phyloP scores from a whole-genome alignment of 495 filamentous ascomycete genomes.

The Podospora australis region DNA sequence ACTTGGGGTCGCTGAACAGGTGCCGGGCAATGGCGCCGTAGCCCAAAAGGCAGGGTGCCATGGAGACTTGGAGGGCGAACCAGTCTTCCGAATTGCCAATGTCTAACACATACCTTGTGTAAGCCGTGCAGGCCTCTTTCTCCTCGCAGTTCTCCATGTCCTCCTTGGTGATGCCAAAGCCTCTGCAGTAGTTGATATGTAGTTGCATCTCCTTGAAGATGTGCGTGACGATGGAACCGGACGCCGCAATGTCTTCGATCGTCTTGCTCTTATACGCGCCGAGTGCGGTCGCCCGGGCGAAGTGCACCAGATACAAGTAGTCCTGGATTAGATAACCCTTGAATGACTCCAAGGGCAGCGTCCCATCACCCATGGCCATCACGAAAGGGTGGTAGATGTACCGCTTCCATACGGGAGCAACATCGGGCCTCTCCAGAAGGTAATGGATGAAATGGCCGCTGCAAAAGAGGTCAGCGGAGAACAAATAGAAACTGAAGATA shows the following conservation, averaged over 20 bases:
- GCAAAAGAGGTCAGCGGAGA: no score
- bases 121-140: constrained; percentile 66
- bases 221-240: constrained; percentile 63
- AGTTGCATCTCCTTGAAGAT: constrained; percentile 73
- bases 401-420: constrained; percentile 60
- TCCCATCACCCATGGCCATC: constrained; percentile 63
- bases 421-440: constrained; percentile 66
- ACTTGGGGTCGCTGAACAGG: constrained; percentile 50
- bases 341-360: constrained; percentile 64
- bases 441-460: constrained; percentile 84
- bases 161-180: constrained; percentile 69
- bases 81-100: constrained; percentile 81
- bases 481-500: neutral
- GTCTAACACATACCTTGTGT: constrained; percentile 79
- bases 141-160: constrained; percentile 71
- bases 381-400: constrained; percentile 81
- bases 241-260: constrained; percentile 67
- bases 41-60: constrained; percentile 81
- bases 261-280: constrained; percentile 73
- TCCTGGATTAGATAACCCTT: constrained; percentile 85
- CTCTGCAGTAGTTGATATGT: constrained; percentile 71
- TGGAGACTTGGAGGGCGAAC: constrained; percentile 72
- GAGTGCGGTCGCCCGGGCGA: constrained; percentile 75
- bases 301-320: constrained; percentile 86
- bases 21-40: constrained; percentile 71